Conservation (phyloP, 441 rosid genomes). For the Rhodomyrtus psidioides region DNA sequence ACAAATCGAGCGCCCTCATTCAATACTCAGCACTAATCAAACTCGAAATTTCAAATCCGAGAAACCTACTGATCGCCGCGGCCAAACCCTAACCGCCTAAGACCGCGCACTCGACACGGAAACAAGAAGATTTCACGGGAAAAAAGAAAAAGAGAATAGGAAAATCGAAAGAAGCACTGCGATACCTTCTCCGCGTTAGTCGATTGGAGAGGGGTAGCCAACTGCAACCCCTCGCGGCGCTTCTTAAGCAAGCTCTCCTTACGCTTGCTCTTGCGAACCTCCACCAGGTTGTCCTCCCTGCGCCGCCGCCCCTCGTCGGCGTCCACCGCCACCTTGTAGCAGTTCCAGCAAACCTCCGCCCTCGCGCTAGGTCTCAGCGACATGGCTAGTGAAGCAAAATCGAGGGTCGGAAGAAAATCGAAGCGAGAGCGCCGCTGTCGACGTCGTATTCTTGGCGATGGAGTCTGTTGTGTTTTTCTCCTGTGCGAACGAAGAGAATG, state of each 20-base stretch:
- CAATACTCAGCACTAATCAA: background rate
- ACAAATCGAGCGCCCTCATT: background rate
- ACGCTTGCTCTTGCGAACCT: conserved; percentile 66
- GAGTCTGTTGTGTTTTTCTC: too few species aligned
- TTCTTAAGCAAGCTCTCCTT: conserved; percentile 68
- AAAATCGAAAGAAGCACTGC: background rate
- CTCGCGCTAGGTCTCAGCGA: too few species aligned
- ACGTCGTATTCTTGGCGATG: too few species aligned
- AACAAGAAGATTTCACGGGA: background rate
- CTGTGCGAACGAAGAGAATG: too few species aligned
- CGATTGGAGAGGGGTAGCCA: conserved; percentile 23
- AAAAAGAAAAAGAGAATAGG: too few species aligned
- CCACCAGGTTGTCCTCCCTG: conserved; percentile 70
- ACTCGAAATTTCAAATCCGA: background rate
- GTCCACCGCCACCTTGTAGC: conserved; percentile 61
- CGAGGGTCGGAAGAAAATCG: too few species aligned
- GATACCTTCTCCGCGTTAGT: conserved; percentile 39
- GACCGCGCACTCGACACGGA: background rate
- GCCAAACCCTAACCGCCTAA: background rate
- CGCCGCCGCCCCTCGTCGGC: conserved; percentile 68
- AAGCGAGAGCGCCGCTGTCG: too few species aligned
- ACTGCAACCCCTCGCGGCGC: conserved; percentile 58
- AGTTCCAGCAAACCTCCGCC: conserved; percentile 62
- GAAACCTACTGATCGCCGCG: background rate
- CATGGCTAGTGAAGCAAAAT: too few species aligned